A percentile compares a stretch with the other conserved stretches of the same genome.
phyloP scores from a whole-genome alignment of 2,329 filamentous ascomycete species.

The Phialophora chinensis region DNA sequence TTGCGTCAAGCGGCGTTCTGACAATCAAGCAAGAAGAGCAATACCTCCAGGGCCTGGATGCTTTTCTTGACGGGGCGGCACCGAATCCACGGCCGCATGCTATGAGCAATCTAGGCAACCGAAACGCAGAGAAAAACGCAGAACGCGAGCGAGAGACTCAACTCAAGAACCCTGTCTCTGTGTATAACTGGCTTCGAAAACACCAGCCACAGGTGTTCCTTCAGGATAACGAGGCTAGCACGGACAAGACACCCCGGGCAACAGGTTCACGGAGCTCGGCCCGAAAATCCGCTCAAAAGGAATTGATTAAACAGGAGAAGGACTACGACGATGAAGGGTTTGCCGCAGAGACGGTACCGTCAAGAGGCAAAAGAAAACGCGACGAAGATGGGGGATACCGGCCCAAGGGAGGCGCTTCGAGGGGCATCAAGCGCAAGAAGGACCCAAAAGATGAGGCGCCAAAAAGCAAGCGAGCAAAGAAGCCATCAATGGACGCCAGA shows the following conservation, averaged over 20 bases:
- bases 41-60: slow-evolving; percentile 51
- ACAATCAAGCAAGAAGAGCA: slow-evolving; percentile 52
- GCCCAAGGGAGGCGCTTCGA: slow-evolving; percentile 53
- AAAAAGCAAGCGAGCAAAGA: slow-evolving; percentile 35
- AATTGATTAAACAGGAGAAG: slow-evolving; percentile 44
- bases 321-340: slow-evolving; percentile 53
- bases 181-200: slow-evolving; percentile 93
- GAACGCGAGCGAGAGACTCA: slow-evolving; percentile 62
- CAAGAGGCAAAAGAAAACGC: slow-evolving; percentile 55
- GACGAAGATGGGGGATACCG: slow-evolving; percentile 56
- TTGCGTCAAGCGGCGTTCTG: slow-evolving; percentile 49
- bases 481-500: slow-evolving; percentile 34
- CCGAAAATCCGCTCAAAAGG: slow-evolving; percentile 43
- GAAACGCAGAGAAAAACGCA: slow-evolving; percentile 56
- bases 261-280: slow-evolving; percentile 52
- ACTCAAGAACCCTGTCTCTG: slow-evolving; percentile 82
- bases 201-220: slow-evolving; percentile 84
- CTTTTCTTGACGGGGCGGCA: slow-evolving; percentile 38
- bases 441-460: slow-evolving; percentile 35
- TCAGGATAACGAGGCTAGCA: slow-evolving; percentile 68
- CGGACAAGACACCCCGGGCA: slow-evolving; percentile 51
- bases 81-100: slow-evolving; percentile 43
- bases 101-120: slow-evolving; percentile 49
- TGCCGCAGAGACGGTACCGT: slow-evolving; percentile 43
- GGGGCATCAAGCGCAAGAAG: slow-evolving; percentile 49